Conservation (phyloP, 2,329 filamentous ascomycete species). For the Nannizziopsis barbatae region DNA sequence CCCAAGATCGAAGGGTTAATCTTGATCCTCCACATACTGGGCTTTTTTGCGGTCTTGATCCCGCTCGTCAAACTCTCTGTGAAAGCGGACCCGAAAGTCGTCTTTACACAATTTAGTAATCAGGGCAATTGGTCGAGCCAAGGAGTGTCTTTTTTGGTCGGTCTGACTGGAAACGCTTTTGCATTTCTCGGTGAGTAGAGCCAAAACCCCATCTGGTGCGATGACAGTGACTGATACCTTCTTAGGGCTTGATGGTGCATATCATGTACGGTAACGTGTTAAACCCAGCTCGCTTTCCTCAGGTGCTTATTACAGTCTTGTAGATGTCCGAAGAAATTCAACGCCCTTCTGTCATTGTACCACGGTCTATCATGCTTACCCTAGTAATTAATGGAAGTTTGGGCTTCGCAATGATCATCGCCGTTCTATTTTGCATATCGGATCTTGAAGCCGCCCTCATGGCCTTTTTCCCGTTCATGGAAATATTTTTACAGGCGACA, state of each 20-base stretch:
- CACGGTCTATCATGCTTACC: conserved; percentile 39
- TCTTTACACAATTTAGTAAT: conserved; percentile 33
- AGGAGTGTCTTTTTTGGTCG: conserved; percentile 32
- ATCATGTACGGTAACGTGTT: conserved; percentile 22
- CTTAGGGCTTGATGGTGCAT: conserved; percentile 26
- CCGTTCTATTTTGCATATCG: conserved; percentile 36
- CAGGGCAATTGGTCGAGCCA: conserved; percentile 28
- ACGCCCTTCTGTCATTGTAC: conserved; percentile 39
- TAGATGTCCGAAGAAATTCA: conserved; percentile 43
- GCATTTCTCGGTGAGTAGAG: conserved; percentile 19
- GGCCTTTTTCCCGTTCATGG: conserved; percentile 40
- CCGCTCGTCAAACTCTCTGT: conserved; percentile 25
- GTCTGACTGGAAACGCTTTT: conserved; percentile 21
- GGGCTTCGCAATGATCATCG: conserved; percentile 38
- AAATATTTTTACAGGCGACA: conserved; percentile 41
- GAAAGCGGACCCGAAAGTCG: conserved; percentile 18
- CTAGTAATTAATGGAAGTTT: conserved; percentile 39
- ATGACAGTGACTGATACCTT: conserved; percentile 16
- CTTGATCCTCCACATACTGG: conserved; percentile 40
- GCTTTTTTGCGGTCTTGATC: conserved; percentile 36
- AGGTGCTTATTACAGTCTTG: conserved; percentile 4
- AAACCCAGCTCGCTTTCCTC: conserved; percentile 11
- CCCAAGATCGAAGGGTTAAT: conserved; percentile 43
- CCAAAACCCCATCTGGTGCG: not conserved
- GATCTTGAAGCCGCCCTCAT: conserved; percentile 31